Evolutionary conservation across 768 basidiomycete genomes (phyloP), one percentile per base, ranked within the genome.

Genomic region (Daedaleopsis sinensis): DNA sequence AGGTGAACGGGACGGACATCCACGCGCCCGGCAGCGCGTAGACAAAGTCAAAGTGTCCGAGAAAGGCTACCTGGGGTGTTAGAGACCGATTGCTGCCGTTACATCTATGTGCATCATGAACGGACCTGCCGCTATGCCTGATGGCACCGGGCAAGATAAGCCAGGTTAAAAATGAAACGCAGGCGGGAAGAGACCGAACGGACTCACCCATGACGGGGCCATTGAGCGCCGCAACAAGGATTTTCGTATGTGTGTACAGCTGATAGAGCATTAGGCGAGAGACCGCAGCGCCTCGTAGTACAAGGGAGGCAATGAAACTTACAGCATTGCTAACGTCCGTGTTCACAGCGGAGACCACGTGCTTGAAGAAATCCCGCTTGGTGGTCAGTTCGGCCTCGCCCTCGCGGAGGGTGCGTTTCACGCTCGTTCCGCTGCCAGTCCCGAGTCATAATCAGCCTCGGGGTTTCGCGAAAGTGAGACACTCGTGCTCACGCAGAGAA

Each of bases 41-140:
- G 27, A 91, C 85, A 65, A 91, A 88, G 71, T 91, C 90, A 61
- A 90, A 89, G 60, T 88, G 82, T 1, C 88, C 88, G n/a, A 88
- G 73, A 66, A 85, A 83, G 2, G 84, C 89, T 88, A 55, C 13
- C 10, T 24, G 23, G 16, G 13, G 13, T 16, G 19, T 49, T 32
- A 32, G 27, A 10, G 16, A 24, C 23, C 19, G 21, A 24, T 24
- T 24, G 5, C 12, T 23, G 12, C 11, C 23, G 21, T 24, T 62
- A 24, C 53, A 24, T 54, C n/a, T n/a, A n/a, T n/a, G n/a, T n/a
- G n/a, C n/a, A 38, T n/a, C n/a, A n/a, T 39, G 19, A 38, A 59
- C 57, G 2, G 9, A 85, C 88, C 88, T 60, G 88, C 87, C 42
- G 86, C 82, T 50, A 89, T 89, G 18, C 88, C 88, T 89, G 11